Percentiles rank a stretch among this genome's conserved stretches.
Conservation (phyloP, 345 rosid genomes). For the Gossypium herbaceum region DNA sequence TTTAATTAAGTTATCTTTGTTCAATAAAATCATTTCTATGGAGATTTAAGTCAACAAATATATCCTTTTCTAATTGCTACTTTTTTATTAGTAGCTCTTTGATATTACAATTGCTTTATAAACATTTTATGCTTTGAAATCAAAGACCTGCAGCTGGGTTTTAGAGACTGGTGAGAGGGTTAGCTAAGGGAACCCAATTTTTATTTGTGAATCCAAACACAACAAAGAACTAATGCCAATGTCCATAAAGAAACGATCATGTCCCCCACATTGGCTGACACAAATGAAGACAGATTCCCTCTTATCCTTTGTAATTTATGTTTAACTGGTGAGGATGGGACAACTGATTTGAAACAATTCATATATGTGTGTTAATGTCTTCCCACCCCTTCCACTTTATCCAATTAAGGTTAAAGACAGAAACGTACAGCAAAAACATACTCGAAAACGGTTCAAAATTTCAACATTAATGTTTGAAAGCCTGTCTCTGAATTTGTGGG, state of each 20-base stretch:
- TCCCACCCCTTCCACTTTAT: neutral
- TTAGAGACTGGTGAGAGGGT: neutral
- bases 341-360: conserved; percentile 12
- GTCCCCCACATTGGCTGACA: neutral
- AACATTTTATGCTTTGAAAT: no score
- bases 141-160: neutral
- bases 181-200: neutral
- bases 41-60: neutral
- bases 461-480: neutral
- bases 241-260: neutral
- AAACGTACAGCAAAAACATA: neutral
- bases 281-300: conserved; percentile 11
- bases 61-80: no score
- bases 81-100: no score
- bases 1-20: neutral
- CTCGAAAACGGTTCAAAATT: neutral
- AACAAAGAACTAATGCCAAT: neutral
- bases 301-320: neutral
- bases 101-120: no score
- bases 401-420: conserved; percentile 3
- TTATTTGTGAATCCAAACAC: neutral
- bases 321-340: conserved; percentile 3
- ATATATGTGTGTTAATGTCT: neutral
- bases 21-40: neutral
- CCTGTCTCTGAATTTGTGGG: conserved; percentile 15